Evolutionary conservation across 2,329 filamentous ascomycete genomes (phyloP).

Genomic region (Phaeosphaeriaceae sp.): DNA sequence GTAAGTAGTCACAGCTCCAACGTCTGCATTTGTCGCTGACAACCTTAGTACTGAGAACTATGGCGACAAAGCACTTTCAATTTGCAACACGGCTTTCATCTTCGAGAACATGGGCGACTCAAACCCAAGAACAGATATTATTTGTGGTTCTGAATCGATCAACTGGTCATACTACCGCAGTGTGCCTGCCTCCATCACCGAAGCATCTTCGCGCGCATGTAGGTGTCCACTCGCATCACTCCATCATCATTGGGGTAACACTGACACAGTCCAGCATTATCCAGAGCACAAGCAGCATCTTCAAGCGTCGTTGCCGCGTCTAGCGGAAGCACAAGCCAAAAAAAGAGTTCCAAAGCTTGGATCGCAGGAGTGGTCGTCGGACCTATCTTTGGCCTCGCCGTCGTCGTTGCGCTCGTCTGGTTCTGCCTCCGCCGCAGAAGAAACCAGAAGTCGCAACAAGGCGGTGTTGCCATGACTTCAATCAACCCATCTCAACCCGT

Average conservation of each 20-base stretch:
- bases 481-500: constrained; percentile 15
- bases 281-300: constrained; percentile 4
- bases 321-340: background rate
- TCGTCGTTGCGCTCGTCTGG: constrained; percentile 22
- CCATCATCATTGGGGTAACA: background rate
- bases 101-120: constrained; percentile 32
- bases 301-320: background rate
- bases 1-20: constrained; percentile 13
- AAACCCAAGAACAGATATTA: constrained; percentile 31
- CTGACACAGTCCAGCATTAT: constrained; percentile 1
- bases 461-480: constrained; percentile 17
- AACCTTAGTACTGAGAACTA: constrained; percentile 31
- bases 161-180: constrained; percentile 36
- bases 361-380: constrained; percentile 40
- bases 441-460: constrained; percentile 18
- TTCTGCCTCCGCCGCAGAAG: constrained; percentile 29
- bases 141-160: constrained; percentile 27
- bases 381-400: constrained; percentile 29
- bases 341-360: constrained; percentile 30
- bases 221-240: background rate
- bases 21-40: constrained; percentile 6
- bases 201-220: constrained; percentile 13
- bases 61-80: constrained; percentile 20
- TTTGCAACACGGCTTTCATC: constrained; percentile 36
- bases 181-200: constrained; percentile 17